Evolutionary conservation across 2,329 filamentous ascomycete species (phyloP).

Genomic region (Claviceps digitariae): DNA sequence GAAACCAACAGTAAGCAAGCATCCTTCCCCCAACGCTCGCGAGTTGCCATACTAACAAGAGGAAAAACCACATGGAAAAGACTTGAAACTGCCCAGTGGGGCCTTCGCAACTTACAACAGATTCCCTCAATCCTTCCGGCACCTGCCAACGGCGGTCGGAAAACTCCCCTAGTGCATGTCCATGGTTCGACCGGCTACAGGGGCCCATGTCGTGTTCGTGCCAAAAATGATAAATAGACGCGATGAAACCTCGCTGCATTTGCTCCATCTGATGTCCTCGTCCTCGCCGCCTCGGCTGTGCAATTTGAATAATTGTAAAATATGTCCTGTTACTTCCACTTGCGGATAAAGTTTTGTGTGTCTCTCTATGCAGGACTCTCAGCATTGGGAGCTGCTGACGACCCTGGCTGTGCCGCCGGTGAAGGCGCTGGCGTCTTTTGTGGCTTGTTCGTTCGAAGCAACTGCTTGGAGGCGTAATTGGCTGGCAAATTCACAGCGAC

Average conservation of each 20-base stretch:
- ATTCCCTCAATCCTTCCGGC: background rate
- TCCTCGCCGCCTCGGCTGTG: background rate
- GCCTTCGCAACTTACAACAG: background rate
- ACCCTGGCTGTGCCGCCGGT: background rate
- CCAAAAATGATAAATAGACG: background rate
- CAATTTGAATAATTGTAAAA: background rate
- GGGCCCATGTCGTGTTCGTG: background rate
- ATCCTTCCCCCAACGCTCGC: background rate
- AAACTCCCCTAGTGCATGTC: background rate
- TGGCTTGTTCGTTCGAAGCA: slow-evolving; percentile 6
- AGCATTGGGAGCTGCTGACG: background rate
- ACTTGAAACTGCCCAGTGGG: slow-evolving; percentile 5
- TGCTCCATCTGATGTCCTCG: background rate
- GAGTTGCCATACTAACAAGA: background rate
- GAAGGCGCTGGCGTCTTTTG: background rate
- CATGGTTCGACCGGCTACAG: background rate
- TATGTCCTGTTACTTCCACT: background rate
- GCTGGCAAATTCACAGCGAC: slow-evolving; percentile 34
- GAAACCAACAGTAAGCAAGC: background rate
- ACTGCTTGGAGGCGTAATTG: slow-evolving; percentile 21
- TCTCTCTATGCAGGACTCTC: background rate
- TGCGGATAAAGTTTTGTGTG: background rate
- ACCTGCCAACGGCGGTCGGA: background rate
- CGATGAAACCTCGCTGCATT: background rate
- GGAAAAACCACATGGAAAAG: background rate